Conservation (phyloP, 2,329 filamentous ascomycete genomes). For the Bisporella sp. region DNA sequence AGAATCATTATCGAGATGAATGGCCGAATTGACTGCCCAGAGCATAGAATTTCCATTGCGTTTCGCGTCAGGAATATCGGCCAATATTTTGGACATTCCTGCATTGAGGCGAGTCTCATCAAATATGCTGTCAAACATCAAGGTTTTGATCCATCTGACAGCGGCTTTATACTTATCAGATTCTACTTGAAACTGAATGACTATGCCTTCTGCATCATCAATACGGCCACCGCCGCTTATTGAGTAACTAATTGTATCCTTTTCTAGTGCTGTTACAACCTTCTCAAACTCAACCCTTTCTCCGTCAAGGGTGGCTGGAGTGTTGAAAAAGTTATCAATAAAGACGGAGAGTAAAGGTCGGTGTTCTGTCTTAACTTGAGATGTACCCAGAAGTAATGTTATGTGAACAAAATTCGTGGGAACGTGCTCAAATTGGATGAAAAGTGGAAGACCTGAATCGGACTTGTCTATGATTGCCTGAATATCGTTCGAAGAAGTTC, state of each 20-base stretch:
- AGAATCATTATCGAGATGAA: slow-evolving; percentile 73
- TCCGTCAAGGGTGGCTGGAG: slow-evolving; percentile 72
- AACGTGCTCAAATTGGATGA: slow-evolving; percentile 96
- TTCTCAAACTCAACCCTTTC: slow-evolving; percentile 80
- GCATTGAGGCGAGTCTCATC: slow-evolving; percentile 62
- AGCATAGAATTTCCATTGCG: slow-evolving; percentile 70
- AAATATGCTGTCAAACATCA: slow-evolving; percentile 86
- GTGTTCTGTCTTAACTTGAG: slow-evolving; percentile 68
- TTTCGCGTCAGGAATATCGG: slow-evolving; percentile 88
- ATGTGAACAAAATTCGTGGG: slow-evolving; percentile 89
- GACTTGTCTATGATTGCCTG: slow-evolving; percentile 72
- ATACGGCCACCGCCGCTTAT: slow-evolving; percentile 62
- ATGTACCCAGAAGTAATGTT: slow-evolving; percentile 72
- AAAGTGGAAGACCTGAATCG: slow-evolving; percentile 60
- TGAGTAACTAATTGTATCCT: slow-evolving; percentile 79
- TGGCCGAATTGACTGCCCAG: slow-evolving; percentile 62
- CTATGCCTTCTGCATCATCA: slow-evolving; percentile 74
- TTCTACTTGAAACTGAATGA: slow-evolving; percentile 79
- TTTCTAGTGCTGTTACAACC: slow-evolving; percentile 83
- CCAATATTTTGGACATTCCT: slow-evolving; percentile 70
- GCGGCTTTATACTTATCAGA: slow-evolving; percentile 77
- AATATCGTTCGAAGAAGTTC: slow-evolving; percentile 57
- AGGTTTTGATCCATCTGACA: slow-evolving; percentile 75
- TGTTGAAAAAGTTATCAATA: slow-evolving; percentile 89
- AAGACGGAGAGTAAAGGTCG: slow-evolving; percentile 83